These are phyloP conservation scores for Hypsizygus ulmarius DNA, from an alignment of 1,284 basidiomycete species.

Conservation along the genomic window DNA sequence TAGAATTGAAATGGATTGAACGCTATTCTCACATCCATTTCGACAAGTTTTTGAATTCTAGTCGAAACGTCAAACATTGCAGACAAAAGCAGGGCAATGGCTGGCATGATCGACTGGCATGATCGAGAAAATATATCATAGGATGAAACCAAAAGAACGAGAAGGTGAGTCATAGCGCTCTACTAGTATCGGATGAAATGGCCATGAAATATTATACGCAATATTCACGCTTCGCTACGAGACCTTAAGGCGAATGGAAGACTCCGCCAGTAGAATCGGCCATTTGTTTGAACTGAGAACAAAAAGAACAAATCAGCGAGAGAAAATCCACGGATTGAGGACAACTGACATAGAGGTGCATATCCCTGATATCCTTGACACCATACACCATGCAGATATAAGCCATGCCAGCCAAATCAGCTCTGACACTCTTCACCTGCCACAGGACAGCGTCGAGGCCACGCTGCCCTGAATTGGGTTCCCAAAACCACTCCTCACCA, in stretches of 20 bases:
- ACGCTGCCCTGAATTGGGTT: slow-evolving; percentile 1
- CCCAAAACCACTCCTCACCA: slow-evolving; percentile 5
- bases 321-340: not conserved
- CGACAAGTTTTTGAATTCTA: no score
- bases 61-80: no score
- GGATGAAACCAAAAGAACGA: no score
- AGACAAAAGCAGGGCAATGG: no score
- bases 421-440: slow-evolving; percentile 4
- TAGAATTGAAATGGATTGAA: no score
- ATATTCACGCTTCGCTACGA: no score
- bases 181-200: no score
- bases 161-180: no score
- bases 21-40: no score
- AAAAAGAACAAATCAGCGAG: not conserved
- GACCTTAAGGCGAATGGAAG: not conserved
- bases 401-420: not conserved
- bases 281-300: not conserved
- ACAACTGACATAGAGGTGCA: not conserved
- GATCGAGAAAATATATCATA: no score
- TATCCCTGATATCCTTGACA: slow-evolving; percentile 3
- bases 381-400: not conserved
- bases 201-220: no score
- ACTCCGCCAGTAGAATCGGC: not conserved
- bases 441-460: slow-evolving; percentile 1
- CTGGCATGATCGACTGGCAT: no score